Base-by-base conservation (phyloP, 805 yeast genomes). In the Metschnikowia cerradonensis region DNA sequence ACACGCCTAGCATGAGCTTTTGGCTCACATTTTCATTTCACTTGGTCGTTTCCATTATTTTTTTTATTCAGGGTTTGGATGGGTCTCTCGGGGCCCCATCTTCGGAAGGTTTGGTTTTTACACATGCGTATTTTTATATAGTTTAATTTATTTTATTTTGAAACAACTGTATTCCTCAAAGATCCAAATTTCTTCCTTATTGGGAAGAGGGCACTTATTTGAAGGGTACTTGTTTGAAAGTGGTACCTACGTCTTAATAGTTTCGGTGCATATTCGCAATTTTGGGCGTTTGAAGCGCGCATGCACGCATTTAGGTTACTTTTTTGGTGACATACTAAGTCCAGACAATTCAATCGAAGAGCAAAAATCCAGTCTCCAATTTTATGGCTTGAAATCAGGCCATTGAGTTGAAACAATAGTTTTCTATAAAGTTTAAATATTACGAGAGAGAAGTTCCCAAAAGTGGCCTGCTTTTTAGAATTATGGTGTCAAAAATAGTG, bases 1-100 rank as follows among this genome's bases (percentile, higher is more conserved):
- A 20, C n/a, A 11, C 31, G 36, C 11, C 23, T 22, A 30, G 26
- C 33, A 17, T 20, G 22, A 35, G 19, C 14, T 17, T 14, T 5
- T 30, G 42, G 14, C 13, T 23, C n/a, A 7, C 40, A 19, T 32
- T 48, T 44, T 45, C 48, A 47, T 43, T 43, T 51, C 46, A 35
- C 44, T 47, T 45, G 44, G 52, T 48, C 11, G 22, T 14, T 48
- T 45, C 39, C 33, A 47, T 30, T 22, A 22, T 39, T 30, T 31
- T 31, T 41, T 31, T 44, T 23, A 11, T 43, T 34, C 23, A 23
- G 39, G 47, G 47, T 44, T 23, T 44, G 47, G 40, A 35, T 30
- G 47, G 40, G 45, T 19, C 22, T 11, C 14, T 14, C 11, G 15
- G 22, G 23, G 33, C 47, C 47, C 38, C 47, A 34, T 44, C 23